phyloP scores from a whole-genome alignment of 495 filamentous ascomycete species.

The Penicillium steckii region DNA sequence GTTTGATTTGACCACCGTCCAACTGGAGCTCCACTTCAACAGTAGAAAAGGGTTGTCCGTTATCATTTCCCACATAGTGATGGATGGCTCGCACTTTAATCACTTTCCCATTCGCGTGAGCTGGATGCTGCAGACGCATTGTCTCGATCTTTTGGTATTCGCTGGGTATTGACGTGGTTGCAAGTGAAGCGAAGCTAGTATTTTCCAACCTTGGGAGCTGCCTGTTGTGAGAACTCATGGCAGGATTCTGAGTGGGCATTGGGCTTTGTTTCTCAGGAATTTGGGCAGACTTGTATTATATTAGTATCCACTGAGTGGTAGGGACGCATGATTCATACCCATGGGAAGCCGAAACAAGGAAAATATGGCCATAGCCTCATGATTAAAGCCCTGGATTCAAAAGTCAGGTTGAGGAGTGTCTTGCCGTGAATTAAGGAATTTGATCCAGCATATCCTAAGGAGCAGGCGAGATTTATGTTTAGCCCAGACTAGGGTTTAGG shows the following conservation, averaged over 20 bases:
- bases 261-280: neutral
- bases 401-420: neutral
- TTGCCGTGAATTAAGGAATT: neutral
- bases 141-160: neutral
- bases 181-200: too few species aligned
- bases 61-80: neutral
- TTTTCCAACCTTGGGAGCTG: too few species aligned
- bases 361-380: neutral
- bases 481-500: too few species aligned
- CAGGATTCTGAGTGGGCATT: too few species aligned
- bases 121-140: neutral
- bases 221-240: too few species aligned
- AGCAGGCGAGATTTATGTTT: neutral
- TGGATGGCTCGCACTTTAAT: neutral
- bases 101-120: neutral
- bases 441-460: neutral
- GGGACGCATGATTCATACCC: neutral
- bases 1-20: neutral
- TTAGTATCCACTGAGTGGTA: neutral
- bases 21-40: neutral
- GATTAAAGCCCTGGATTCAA: neutral
- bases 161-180: neutral
- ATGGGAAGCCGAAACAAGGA: neutral
- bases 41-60: neutral
- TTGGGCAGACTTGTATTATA: neutral